These are phyloP conservation scores for Barnettozyma siamensis DNA, from an alignment of 805 yeast species.

Conservation along the genomic window DNA sequence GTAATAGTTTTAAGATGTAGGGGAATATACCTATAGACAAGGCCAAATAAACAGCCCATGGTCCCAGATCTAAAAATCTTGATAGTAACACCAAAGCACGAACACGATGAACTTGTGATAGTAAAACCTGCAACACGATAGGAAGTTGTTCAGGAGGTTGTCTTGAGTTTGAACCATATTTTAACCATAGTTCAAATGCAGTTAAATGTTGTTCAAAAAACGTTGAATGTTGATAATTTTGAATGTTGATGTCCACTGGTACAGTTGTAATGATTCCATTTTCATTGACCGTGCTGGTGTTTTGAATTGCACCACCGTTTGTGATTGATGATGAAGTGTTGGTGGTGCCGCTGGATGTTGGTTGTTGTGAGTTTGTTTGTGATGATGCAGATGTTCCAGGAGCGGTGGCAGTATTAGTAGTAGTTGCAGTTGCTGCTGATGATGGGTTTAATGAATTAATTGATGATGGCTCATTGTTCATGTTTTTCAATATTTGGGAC, in stretches of 20 bases:
- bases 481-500: constrained; percentile 52
- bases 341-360: background rate
- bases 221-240: constrained; percentile 79
- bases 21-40: constrained; percentile 95
- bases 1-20: constrained; percentile 81
- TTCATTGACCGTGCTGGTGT: constrained; percentile 12
- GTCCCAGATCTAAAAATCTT: constrained; percentile 86
- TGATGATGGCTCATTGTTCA: constrained; percentile 30
- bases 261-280: background rate
- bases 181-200: constrained; percentile 94
- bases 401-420: no score
- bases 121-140: constrained; percentile 82
- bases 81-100: constrained; percentile 82
- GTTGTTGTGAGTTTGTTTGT: no score
- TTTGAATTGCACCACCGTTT: background rate
- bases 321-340: constrained; percentile 11
- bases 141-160: constrained; percentile 92
- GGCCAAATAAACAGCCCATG: constrained; percentile 95
- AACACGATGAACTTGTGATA: constrained; percentile 90
- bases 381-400: no score
- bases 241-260: constrained; percentile 22
- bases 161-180: constrained; percentile 77
- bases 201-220: constrained; percentile 95
- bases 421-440: background rate
- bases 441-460: constrained; percentile 8